phyloP scores from a whole-genome alignment of 2,329 filamentous ascomycete genomes.

The Botrytis tulipae region DNA sequence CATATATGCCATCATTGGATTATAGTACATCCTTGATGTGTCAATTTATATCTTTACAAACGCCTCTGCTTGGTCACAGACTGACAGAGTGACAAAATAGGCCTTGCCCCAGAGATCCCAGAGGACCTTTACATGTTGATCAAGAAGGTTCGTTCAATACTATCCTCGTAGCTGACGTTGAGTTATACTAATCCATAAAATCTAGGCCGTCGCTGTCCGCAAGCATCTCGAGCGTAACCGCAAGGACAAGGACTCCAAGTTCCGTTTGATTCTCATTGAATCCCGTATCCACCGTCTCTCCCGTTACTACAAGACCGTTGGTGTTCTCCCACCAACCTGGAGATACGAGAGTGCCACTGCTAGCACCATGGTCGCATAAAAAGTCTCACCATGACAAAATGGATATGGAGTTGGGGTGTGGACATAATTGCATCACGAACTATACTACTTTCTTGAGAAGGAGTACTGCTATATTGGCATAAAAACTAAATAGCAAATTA shows the following conservation, averaged over 20 bases:
- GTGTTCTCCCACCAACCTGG: slow-evolving; percentile 86
- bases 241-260: slow-evolving; percentile 99
- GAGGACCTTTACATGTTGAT: slow-evolving; percentile 99
- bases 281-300: slow-evolving; percentile 99
- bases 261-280: slow-evolving; percentile 99
- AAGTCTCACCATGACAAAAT: slow-evolving; percentile 21
- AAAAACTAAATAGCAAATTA: slow-evolving; percentile 34
- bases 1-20: slow-evolving; percentile 38
- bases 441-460: slow-evolving; percentile 19
- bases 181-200: slow-evolving; percentile 28
- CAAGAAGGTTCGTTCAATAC: slow-evolving; percentile 77
- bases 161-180: not conserved
- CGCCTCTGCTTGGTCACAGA: slow-evolving; percentile 87
- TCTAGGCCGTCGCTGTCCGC: slow-evolving; percentile 86
- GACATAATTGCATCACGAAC: slow-evolving; percentile 28
- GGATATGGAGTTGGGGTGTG: slow-evolving; percentile 36
- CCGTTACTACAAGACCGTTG: slow-evolving; percentile 98
- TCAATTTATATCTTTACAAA: slow-evolving; percentile 32
- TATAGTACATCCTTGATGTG: slow-evolving; percentile 29
- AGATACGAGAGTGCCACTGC: slow-evolving; percentile 98
- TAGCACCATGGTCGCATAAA: slow-evolving; percentile 85
- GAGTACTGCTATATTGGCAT: slow-evolving; percentile 31
- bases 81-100: slow-evolving; percentile 87
- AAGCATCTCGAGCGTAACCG: slow-evolving; percentile 99
- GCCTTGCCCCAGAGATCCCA: slow-evolving; percentile 96